Base-by-base conservation (phyloP, 495 filamentous ascomycete genomes). In the Penicillium silybi region DNA sequence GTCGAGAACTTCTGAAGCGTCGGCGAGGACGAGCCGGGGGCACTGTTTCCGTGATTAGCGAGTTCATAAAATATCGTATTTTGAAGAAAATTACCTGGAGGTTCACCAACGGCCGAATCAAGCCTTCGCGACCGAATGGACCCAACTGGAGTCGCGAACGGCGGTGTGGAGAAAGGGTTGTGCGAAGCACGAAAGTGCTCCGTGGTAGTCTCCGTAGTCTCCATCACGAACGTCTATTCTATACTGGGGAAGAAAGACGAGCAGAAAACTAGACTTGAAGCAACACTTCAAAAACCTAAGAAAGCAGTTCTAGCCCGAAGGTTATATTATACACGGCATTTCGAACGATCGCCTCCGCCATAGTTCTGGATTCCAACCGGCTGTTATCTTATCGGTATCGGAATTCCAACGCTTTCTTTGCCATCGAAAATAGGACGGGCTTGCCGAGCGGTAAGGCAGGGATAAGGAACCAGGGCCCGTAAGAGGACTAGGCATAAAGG, bases 1-100 rank as follows among this genome's bases (percentile, higher is more conserved):
- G 51, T n/a, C 67, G 60, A 48, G 63, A 69, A 40, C 59, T 64
- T 56, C 56, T 64, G 52, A 71, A 72, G 10, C 46, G 46, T 25
- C 46, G 34, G 3, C 46, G 46, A 25, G 46, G 34, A 41, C 46
- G 34, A 41, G 34, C 26, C 4, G 44, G 2, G 4, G 27, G 6
- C 1, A 17, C 41, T 44, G 11, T 3, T 3, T 16, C 6, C 11
- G 10, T 26, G 22, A 44, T 44, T 44, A 44, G 41, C 41, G 16
- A 18, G 20, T 23, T 46, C 27, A 18, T 3, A 15, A 46, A 34
- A 6, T 17, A 4, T 15, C n/a, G 19, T 20, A 20, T n/a, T n/a
- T 1, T 18, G 10, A 41, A 7, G 3, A 26, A 11, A 44, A 25
- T 35, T 15, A 46, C 44, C 27, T 46, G 8, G n/a, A 11, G 44